Percentiles rank a stretch among this genome's conserved stretches.
Conservation (phyloP, 2,329 filamentous ascomycete genomes). For the Fusarium keratoplasticum region DNA sequence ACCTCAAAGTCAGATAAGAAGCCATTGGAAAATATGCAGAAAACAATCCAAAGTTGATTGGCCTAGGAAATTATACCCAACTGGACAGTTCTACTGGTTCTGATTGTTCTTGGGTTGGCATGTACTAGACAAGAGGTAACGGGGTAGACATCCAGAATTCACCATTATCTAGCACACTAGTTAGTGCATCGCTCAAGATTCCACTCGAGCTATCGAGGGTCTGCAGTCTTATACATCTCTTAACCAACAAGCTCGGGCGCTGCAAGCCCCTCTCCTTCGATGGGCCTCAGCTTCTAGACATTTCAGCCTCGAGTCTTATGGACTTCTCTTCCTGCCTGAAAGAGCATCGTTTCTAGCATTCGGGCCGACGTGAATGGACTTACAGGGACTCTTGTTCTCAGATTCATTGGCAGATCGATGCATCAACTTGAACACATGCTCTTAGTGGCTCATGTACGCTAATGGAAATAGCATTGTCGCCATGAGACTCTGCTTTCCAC, state of each 20-base stretch:
- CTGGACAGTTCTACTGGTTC: neutral
- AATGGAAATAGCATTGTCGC: no score
- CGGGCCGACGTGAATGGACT: neutral
- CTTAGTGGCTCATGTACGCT: neutral
- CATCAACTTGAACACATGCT: neutral
- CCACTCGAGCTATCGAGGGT: accelerated
- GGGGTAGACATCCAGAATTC: neutral
- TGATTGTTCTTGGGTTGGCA: neutral
- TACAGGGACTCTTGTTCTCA: neutral
- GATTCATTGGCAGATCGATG: neutral
- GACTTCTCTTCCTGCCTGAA: neutral
- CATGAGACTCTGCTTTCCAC: no score
- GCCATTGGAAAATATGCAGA: neutral
- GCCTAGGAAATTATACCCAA: neutral
- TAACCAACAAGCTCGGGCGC: neutral
- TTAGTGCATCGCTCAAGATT: neutral
- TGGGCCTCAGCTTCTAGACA: neutral
- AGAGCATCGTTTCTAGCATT: neutral
- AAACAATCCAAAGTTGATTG: neutral
- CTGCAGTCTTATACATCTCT: neutral
- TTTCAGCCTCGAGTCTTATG: neutral
- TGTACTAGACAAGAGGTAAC: neutral
- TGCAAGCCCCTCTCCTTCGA: neutral
- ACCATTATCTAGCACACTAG: accelerated
- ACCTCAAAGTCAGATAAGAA: neutral